Evolutionary conservation across 352 stramenopile genomes (phyloP), one percentile per base, ranked within the genome.

Genomic region (Pythium angustatum): DNA sequence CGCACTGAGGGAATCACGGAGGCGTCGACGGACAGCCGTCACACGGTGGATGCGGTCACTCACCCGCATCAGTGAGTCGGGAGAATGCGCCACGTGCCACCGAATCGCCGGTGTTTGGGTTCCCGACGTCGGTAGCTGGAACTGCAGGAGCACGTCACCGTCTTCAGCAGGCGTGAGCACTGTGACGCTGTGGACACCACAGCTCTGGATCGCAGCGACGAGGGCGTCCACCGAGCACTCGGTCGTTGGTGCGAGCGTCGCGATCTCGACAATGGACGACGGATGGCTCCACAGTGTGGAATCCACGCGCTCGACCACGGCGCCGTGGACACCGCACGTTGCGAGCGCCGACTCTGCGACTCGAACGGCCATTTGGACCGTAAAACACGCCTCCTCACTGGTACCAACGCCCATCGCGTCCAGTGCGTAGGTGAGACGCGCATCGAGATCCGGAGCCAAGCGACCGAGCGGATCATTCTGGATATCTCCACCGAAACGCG

Each of bases 201-300:
- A 36, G n/a, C 24, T 41, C 40, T 31, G 12, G 12, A 61, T 36
- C 6, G 53, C 62, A 27, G 14, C 22, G 17, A 64, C 27, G 12
- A 63, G 24, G 17, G 58, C 36, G 2, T 47, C 28, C 7, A 24
- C 21, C 11, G 28, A 26, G 17, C 36, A 41, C 11, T 45, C 14
- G 1, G 19, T 19, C 30, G 31, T 22, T 17, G 51, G 30, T 4
- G 47, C 28, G 24, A 31, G 11, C 5, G 48, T 48, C 3, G 45
- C 49, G 28, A 75, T 67, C 7, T 68, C 64, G 0, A 78, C 31
- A 17, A 62, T 14, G 10, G 19, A 21, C 1, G 52, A 24, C 9
- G 53, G 62, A 21, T 52, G 45, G 2, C n/a, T 49, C 53, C 54
- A 69, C 45, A 63, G 22, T 7, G 28, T 28, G 19, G 62, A 62